These are phyloP conservation scores for Pseudozyma thailandica DNA, from an alignment of 1,284 basidiomycete genomes.

Conservation along the genomic window DNA sequence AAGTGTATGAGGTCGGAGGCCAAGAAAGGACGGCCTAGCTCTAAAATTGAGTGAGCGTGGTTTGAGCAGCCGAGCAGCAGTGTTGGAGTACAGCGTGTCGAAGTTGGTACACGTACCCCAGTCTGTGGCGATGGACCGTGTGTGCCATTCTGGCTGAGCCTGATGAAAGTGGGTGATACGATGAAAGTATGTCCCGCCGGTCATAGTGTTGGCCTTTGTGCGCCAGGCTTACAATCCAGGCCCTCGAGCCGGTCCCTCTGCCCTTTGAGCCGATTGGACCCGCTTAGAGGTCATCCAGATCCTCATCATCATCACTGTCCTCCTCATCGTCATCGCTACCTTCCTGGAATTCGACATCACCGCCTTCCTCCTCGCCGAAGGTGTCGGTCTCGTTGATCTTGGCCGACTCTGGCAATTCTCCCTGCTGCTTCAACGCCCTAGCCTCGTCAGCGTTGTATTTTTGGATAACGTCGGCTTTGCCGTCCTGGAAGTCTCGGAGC, in stretches of 20 bases:
- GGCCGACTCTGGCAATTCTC: constrained; percentile 95
- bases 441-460: constrained; percentile 95
- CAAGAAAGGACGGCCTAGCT: neutral
- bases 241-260: no score
- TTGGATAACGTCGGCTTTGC: constrained; percentile 99
- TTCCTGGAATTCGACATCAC: constrained; percentile 68
- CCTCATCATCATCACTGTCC: constrained; percentile 60
- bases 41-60: neutral
- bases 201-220: no score
- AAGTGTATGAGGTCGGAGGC: neutral
- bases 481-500: constrained; percentile 98
- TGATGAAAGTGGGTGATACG: no score
- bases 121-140: no score
- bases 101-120: no score
- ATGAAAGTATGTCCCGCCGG: no score
- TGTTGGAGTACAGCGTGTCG: no score
- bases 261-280: no score
- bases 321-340: constrained; percentile 65
- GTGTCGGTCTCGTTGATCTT: constrained; percentile 98
- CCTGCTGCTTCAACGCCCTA: constrained; percentile 93
- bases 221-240: no score
- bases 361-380: constrained; percentile 82
- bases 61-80: neutral
- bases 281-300: constrained; percentile 63
- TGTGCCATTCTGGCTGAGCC: no score